phyloP scores from a whole-genome alignment of 225 moss, liverwort and hornwort genomes.

The Polytrichum commune region DNA sequence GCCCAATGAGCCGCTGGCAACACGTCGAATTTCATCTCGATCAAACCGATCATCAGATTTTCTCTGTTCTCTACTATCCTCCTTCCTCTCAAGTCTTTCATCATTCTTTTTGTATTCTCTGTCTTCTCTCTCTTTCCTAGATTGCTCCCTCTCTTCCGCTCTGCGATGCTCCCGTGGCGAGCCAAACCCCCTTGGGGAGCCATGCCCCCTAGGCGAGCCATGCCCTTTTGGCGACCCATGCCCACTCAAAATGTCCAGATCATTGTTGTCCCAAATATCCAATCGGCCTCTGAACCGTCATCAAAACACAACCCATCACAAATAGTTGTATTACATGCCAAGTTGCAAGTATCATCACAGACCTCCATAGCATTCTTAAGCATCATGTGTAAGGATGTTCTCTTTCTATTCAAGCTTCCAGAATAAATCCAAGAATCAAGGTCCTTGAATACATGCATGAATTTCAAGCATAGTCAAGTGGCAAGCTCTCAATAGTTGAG shows the following conservation, averaged over 20 bases:
- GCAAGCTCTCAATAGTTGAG: too few relatives aligned
- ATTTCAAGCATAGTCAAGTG: too few relatives aligned
- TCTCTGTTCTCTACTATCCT: conserved; percentile 45
- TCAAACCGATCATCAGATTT: conserved; percentile 55
- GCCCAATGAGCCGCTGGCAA: conserved; percentile 36
- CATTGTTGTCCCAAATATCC: conserved; percentile 66
- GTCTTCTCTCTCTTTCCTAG: conserved; percentile 51
- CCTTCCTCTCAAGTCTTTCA: conserved; percentile 12
- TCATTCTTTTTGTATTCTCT: conserved; percentile 27
- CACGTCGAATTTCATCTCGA: conserved; percentile 57
- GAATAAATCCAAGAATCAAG: too few relatives aligned
- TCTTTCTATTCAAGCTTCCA: too few relatives aligned
- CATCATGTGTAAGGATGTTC: too few relatives aligned
- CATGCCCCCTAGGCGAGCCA: too few relatives aligned
- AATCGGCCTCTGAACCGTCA: conserved; percentile 57
- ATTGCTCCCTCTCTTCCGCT: conserved; percentile 43
- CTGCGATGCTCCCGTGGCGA: conserved; percentile 37
- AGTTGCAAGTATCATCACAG: too few relatives aligned
- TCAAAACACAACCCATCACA: too few relatives aligned
- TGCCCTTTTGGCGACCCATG: conserved; percentile 27
- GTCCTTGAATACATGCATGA: too few relatives aligned
- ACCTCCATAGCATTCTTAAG: too few relatives aligned
- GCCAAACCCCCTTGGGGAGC: too few relatives aligned
- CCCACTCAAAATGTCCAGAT: conserved; percentile 52
- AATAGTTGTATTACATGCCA: too few relatives aligned